Evolutionary conservation across 257 asterid genomes (phyloP).

Genomic region (Solanum neorickii): DNA sequence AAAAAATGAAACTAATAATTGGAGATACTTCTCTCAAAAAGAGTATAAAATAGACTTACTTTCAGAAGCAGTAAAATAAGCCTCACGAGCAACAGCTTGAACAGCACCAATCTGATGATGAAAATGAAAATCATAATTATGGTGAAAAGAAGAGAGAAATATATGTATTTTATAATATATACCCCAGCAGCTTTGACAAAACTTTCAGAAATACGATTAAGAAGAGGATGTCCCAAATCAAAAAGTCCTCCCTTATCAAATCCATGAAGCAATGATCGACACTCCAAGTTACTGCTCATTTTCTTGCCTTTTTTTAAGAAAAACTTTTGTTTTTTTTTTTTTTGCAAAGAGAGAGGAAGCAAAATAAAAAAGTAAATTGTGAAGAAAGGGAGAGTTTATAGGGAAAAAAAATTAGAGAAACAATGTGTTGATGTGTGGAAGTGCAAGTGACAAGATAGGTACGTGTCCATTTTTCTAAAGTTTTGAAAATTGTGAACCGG

Average conservation of each 20-base stretch:
- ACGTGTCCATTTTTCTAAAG: not conserved
- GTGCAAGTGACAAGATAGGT: not conserved
- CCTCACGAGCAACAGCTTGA: constrained; percentile 83
- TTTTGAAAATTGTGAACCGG: not conserved
- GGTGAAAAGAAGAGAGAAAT: not conserved
- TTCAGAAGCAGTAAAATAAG: constrained; percentile 62
- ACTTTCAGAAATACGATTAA: constrained; percentile 71
- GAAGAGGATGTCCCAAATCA: constrained; percentile 87
- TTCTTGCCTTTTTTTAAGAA: not conserved
- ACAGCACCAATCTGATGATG: constrained; percentile 67
- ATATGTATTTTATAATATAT: not conserved
- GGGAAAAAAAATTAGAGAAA: not conserved
- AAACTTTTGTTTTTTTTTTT: not conserved
- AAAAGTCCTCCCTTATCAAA: constrained; percentile 43
- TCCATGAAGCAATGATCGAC: constrained; percentile 41
- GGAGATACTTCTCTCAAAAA: no score
- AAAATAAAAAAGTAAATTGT: not conserved
- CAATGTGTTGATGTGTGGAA: not conserved
- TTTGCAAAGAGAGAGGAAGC: not conserved
- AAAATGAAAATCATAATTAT: not conserved
- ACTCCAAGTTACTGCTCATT: constrained; percentile 53
- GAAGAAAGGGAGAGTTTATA: not conserved
- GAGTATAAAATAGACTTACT: constrained; percentile 17
- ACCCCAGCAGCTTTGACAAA: constrained; percentile 89
- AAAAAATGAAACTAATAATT: no score